These are phyloP conservation scores for Pseudognaphalium luteoalbum DNA, from an alignment of 129 eudicot genomes.

Conservation along the genomic window DNA sequence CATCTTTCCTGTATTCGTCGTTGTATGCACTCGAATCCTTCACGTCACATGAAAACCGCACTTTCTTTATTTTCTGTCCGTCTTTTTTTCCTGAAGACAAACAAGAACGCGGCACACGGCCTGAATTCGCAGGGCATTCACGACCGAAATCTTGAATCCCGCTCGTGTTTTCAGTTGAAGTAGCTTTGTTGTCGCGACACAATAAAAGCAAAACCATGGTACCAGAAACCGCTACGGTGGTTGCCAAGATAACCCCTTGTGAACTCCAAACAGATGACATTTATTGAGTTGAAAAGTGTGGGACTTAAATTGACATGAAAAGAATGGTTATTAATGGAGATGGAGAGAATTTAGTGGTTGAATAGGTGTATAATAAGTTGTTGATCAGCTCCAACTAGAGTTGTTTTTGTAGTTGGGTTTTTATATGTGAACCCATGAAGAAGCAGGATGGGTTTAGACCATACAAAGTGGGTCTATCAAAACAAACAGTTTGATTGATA, in stretches of 20 bases:
- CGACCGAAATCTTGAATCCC: neutral
- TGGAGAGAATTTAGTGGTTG: conserved; percentile 34
- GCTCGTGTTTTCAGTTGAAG: conserved; percentile 16
- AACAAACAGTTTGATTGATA: conserved; percentile 11
- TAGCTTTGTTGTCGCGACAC: conserved; percentile 24
- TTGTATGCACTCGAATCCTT: conserved; percentile 35
- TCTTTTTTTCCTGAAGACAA: conserved; percentile 44
- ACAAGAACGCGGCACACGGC: conserved; percentile 35
- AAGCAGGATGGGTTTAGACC: conserved; percentile 19
- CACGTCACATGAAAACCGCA: conserved; percentile 48
- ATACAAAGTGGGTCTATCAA: conserved; percentile 15
- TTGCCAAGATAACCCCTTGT: conserved; percentile 38
- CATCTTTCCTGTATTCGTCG: conserved; percentile 31
- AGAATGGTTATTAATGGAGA: neutral
- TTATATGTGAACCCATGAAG: conserved; percentile 5
- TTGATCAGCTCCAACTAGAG: conserved; percentile 27
- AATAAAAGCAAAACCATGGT: conserved; percentile 37
- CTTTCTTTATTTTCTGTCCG: conserved; percentile 43
- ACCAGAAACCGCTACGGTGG: conserved; percentile 36
- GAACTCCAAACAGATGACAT: conserved; percentile 39
- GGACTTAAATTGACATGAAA: conserved; percentile 14
- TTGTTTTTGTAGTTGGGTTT: conserved; percentile 17
- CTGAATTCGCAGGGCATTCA: neutral
- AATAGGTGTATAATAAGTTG: conserved; percentile 24
- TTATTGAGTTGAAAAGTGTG: conserved; percentile 4